Percentiles rank a stretch among this genome's conserved stretches.
phyloP scores from a whole-genome alignment of 106 monocot genomes.

The Platanthera zijinensis region DNA sequence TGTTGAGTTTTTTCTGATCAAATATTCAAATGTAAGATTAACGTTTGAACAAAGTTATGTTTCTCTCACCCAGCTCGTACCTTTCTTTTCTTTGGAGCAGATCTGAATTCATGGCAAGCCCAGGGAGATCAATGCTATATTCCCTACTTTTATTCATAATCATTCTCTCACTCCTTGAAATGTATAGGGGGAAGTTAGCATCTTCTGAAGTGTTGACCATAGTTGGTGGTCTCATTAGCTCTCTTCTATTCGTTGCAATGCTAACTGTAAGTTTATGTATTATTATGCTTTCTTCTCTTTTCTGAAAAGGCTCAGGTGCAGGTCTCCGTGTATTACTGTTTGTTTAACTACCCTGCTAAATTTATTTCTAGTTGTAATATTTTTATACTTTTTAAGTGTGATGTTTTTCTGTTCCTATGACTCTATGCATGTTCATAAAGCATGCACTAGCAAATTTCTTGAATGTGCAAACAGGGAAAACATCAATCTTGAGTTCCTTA shows the following conservation, averaged over 20 bases:
- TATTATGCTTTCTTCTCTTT: neutral
- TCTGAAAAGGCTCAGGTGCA: neutral
- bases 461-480: too few species aligned
- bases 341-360: neutral
- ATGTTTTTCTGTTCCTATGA: neutral
- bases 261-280: conserved; percentile 46
- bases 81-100: conserved; percentile 2
- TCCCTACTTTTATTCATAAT: conserved; percentile 68
- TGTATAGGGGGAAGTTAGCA: conserved; percentile 73
- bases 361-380: neutral
- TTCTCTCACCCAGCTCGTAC: neutral
- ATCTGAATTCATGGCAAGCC: conserved; percentile 36
- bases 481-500: too few species aligned
- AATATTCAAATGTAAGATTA: neutral
- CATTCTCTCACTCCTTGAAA: conserved; percentile 73
- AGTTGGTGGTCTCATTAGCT: conserved; percentile 74
- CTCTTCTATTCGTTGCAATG: conserved; percentile 64
- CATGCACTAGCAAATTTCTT: neutral
- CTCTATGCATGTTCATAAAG: neutral
- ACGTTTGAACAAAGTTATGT: neutral
- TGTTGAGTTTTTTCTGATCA: neutral
- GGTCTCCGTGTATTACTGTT: neutral
- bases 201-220: conserved; percentile 89
- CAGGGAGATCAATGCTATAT: conserved; percentile 80
- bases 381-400: neutral